These are phyloP conservation scores for Phialophora tarda DNA, from an alignment of 2,329 filamentous ascomycete genomes.

Conservation along the genomic window DNA sequence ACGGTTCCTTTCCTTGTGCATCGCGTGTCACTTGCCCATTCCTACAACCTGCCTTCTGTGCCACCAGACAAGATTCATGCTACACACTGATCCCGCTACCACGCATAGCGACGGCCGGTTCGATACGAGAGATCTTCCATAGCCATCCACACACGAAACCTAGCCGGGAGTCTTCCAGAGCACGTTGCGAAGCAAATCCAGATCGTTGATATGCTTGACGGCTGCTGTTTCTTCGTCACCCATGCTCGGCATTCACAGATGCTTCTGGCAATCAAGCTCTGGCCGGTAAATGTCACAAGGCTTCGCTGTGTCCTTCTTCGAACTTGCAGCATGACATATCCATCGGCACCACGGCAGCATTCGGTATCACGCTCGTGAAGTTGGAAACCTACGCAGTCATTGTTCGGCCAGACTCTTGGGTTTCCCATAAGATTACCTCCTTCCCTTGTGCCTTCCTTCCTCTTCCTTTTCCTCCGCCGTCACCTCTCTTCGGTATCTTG, in stretches of 20 bases:
- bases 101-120: neutral
- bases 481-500: neutral
- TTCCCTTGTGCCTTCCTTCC: neutral
- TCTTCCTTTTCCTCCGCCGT: neutral
- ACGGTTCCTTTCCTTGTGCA: constrained; percentile 10
- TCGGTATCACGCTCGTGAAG: neutral
- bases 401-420: neutral
- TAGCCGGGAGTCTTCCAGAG: neutral
- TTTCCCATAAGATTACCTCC: neutral
- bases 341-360: neutral
- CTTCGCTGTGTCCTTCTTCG: neutral
- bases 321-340: constrained; percentile 2
- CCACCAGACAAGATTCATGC: neutral
- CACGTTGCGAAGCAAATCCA: neutral
- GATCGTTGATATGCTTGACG: neutral
- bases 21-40: neutral
- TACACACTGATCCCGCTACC: neutral
- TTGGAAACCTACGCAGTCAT: neutral
- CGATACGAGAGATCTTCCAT: neutral
- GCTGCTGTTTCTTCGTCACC: neutral
- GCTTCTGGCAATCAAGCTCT: neutral
- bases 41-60: neutral
- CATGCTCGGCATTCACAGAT: neutral
- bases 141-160: neutral
- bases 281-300: neutral